phyloP scores from a whole-genome alignment of 345 rosid genomes.

The Populus nigra region DNA sequence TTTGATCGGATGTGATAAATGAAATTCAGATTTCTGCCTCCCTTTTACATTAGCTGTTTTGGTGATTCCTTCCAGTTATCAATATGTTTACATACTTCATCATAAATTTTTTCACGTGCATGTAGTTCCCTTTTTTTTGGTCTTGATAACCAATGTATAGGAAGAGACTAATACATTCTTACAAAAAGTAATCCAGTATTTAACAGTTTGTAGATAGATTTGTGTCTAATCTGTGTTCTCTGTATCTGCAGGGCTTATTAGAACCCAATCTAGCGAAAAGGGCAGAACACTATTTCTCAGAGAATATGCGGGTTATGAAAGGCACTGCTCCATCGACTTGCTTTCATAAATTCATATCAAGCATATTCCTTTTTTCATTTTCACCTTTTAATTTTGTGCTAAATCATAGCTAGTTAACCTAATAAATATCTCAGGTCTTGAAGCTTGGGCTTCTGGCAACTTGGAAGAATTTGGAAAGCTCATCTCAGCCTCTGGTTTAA shows the following conservation, averaged over 20 bases:
- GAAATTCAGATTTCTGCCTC: no score
- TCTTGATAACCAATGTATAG: no score
- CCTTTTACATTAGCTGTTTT: no score
- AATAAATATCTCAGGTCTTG: slow-evolving; percentile 52
- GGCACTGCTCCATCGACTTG: slow-evolving; percentile 35
- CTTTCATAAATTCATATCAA: neutral
- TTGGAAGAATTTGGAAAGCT: slow-evolving; percentile 69
- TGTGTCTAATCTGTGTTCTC: neutral
- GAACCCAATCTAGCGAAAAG: slow-evolving; percentile 61
- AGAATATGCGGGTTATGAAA: slow-evolving; percentile 69
- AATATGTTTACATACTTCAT: no score
- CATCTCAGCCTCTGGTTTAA: slow-evolving; percentile 82
- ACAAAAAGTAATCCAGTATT: no score
- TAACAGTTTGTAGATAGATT: neutral
- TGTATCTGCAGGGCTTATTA: slow-evolving; percentile 45
- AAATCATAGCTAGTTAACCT: neutral
- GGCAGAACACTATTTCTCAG: slow-evolving; percentile 90
- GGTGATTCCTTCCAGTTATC: no score
- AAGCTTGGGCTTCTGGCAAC: slow-evolving; percentile 78
- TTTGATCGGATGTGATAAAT: no score
- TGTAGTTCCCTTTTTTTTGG: no score
- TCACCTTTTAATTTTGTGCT: neutral
- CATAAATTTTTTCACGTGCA: no score
- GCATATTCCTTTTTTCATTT: neutral
- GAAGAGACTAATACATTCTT: no score